These are phyloP conservation scores for Sugiyamaella boreocaroliniensis DNA, from an alignment of 805 yeast genomes.

Conservation along the genomic window DNA sequence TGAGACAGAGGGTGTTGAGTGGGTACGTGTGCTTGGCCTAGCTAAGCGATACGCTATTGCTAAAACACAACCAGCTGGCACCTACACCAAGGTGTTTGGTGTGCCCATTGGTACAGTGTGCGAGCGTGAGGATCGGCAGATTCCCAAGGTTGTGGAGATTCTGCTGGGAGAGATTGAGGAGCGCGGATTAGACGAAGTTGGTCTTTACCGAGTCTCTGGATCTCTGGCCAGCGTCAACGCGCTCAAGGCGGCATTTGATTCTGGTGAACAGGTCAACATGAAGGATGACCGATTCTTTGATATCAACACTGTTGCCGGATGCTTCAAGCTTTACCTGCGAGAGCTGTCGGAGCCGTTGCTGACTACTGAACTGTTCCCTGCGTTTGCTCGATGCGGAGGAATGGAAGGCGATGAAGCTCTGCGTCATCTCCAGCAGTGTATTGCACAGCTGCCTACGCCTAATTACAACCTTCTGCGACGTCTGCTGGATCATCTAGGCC, in stretches of 20 bases:
- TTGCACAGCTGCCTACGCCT: constrained; percentile 48
- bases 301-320: constrained; percentile 80
- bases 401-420: constrained; percentile 17
- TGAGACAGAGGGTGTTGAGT: constrained; percentile 59
- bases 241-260: constrained; percentile 49
- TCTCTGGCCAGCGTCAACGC: constrained; percentile 52
- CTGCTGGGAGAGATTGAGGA: constrained; percentile 70
- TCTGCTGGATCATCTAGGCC: constrained; percentile 61
- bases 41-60: constrained; percentile 21
- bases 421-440: constrained; percentile 26
- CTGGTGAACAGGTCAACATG: constrained; percentile 39
- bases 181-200: constrained; percentile 87
- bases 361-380: constrained; percentile 57
- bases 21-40: constrained; percentile 45
- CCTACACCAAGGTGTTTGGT: constrained; percentile 62
- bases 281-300: constrained; percentile 62
- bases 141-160: constrained; percentile 62
- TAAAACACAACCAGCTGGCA: constrained; percentile 13
- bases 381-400: constrained; percentile 37
- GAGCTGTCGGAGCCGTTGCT: constrained; percentile 83
- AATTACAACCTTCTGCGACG: constrained; percentile 65
- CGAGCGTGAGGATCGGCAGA: constrained; percentile 52
- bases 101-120: constrained; percentile 76
- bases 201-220: constrained; percentile 73
- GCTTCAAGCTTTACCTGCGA: constrained; percentile 74